Evolutionary conservation across 2,329 filamentous ascomycete species (phyloP).

Genomic region (Ascochyta viciae-villosae): DNA sequence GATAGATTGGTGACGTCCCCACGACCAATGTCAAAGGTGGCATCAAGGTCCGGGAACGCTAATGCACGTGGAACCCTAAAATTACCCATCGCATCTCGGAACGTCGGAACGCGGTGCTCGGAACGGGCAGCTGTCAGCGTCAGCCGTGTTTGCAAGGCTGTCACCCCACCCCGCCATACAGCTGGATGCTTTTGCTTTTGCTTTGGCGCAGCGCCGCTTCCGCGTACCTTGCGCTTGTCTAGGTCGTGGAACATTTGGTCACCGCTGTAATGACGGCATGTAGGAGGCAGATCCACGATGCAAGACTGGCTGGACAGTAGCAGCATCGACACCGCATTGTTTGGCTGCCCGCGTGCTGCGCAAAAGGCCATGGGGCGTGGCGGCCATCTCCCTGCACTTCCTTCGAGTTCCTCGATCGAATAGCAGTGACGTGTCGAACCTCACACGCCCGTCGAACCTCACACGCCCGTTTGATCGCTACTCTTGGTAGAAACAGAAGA

Average conservation of each 20-base stretch:
- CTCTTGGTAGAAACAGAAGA: not conserved
- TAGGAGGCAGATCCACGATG: not conserved
- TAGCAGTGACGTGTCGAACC: conserved; percentile 13
- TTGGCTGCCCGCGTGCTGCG: not conserved
- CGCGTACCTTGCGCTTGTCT: not conserved
- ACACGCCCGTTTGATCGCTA: not conserved
- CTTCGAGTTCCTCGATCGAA: conserved; percentile 7
- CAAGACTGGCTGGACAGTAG: not conserved
- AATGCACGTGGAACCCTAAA: conserved; percentile 35
- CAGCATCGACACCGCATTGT: conserved; percentile 4
- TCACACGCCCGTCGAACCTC: not conserved
- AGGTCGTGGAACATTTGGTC: not conserved
- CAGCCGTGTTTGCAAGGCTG: conserved; percentile 16
- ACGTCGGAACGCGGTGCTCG: conserved; percentile 10
- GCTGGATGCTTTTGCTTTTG: not conserved
- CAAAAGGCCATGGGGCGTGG: not conserved
- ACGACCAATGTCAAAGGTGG: conserved; percentile 36
- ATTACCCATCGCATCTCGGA: conserved; percentile 7
- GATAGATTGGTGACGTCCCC: conserved; percentile 1
- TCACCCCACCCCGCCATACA: conserved; percentile 17
- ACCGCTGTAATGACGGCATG: not conserved
- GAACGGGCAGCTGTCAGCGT: conserved; percentile 2
- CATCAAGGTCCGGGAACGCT: conserved; percentile 38
- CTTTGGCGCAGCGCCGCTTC: not conserved
- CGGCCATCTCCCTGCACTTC: conserved; percentile 4